A percentile compares a stretch with the other conserved stretches of the same genome.
Conservation (phyloP, 805 yeast species). For the Schizosaccharomyces octosporus region DNA sequence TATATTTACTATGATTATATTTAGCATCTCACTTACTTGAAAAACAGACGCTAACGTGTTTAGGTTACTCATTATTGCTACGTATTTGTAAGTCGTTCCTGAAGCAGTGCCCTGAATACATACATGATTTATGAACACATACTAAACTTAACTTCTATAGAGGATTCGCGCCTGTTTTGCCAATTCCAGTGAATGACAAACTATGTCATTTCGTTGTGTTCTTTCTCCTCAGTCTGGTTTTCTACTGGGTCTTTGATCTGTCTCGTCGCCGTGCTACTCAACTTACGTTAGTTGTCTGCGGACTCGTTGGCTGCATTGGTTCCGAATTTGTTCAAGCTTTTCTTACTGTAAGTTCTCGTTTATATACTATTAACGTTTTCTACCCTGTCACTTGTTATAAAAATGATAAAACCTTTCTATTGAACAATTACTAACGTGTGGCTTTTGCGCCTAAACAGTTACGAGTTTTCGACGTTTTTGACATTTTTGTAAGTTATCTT, state of each 20-base stretch:
- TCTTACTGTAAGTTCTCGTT: slow-evolving; percentile 10
- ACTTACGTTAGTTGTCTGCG: slow-evolving; percentile 14
- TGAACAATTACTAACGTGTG: too few relatives aligned
- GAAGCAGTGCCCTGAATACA: too few relatives aligned
- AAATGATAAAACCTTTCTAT: too few relatives aligned
- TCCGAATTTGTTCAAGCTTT: slow-evolving; percentile 17
- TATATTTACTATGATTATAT: neutral
- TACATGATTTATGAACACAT: neutral
- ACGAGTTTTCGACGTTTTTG: slow-evolving; percentile 16
- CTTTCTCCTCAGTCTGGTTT: slow-evolving; percentile 15
- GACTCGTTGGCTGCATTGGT: slow-evolving; percentile 16
- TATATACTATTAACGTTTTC: neutral
- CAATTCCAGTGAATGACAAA: slow-evolving; percentile 12
- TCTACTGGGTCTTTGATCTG: slow-evolving; percentile 21
- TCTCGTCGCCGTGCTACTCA: slow-evolving; percentile 16
- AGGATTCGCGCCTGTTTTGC: neutral
- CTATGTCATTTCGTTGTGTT: slow-evolving; percentile 16
- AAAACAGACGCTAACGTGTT: too few relatives aligned
- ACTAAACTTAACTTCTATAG: neutral
- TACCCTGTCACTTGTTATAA: too few relatives aligned
- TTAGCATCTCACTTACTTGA: too few relatives aligned
- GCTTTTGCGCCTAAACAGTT: slow-evolving; percentile 5
- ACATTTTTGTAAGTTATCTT: slow-evolving; percentile 10
- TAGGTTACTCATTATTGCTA: neutral
- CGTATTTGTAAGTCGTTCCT: neutral